A percentile compares a stretch with the other conserved stretches of the same genome.
Conservation (phyloP, 2,329 filamentous ascomycete species). For the Aureobasidium uvarum region DNA sequence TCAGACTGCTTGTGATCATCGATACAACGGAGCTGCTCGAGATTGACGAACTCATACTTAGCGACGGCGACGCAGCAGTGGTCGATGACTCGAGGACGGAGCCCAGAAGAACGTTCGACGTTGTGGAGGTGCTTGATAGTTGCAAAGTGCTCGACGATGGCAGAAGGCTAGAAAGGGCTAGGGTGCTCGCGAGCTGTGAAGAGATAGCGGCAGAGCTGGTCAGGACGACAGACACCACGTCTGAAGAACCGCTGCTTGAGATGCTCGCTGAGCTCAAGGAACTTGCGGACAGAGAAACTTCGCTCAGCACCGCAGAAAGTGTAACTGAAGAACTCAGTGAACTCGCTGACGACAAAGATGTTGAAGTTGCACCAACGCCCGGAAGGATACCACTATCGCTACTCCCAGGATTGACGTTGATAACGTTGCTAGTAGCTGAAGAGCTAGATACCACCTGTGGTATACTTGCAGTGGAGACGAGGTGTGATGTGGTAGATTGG, state of each 20-base stretch:
- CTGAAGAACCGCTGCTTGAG: not conserved
- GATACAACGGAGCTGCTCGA: not conserved
- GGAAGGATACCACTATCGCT: not conserved
- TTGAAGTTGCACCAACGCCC: not conserved
- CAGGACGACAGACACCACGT: not conserved
- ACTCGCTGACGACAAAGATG: not conserved
- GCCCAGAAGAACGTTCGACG: not conserved
- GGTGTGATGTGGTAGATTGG: not conserved
- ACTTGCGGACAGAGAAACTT: not conserved
- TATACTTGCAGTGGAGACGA: not conserved
- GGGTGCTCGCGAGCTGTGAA: not conserved
- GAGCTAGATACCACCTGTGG: not conserved
- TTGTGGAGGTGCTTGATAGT: not conserved
- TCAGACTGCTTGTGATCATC: not conserved
- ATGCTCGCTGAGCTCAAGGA: not conserved
- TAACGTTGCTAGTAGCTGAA: not conserved
- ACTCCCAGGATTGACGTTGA: not conserved
- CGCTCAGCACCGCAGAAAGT: not conserved
- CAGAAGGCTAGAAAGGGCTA: not conserved
- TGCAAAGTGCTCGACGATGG: not conserved
- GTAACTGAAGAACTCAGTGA: not conserved
- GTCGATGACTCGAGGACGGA: not conserved
- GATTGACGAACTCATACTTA: not conserved
- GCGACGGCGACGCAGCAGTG: not conserved
- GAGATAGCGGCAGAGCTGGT: not conserved